Evolutionary conservation across 2,329 filamentous ascomycete species (phyloP).

Genomic region (Microsporum ferrugineum): DNA sequence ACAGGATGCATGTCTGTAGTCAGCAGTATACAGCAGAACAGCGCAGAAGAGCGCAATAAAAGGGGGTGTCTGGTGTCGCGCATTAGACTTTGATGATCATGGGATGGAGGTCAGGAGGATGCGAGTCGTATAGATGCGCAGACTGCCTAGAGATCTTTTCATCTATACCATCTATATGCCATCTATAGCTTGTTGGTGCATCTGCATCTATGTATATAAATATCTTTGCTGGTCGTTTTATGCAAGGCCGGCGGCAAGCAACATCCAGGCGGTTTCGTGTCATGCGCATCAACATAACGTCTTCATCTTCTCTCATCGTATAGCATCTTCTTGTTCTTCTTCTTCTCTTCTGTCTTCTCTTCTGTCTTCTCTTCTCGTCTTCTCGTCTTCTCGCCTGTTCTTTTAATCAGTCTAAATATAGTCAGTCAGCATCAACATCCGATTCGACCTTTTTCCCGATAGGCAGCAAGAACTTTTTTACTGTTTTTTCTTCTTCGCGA

Average conservation of each 20-base stretch:
- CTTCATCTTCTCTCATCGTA: not conserved
- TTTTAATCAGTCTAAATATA: not conserved
- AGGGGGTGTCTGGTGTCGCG: not conserved
- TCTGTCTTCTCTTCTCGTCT: not conserved
- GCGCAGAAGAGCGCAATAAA: not conserved
- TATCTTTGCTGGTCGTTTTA: no score
- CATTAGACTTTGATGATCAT: slow-evolving; percentile 3
- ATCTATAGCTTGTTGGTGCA: not conserved
- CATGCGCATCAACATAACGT: not conserved
- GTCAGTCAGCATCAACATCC: not conserved
- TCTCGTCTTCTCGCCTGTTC: not conserved
- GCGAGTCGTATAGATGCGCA: not conserved
- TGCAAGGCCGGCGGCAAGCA: not conserved
- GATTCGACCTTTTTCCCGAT: not conserved
- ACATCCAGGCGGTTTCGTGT: not conserved
- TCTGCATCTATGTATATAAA: not conserved
- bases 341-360: not conserved
- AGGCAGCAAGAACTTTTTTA: not conserved
- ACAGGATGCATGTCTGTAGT: not conserved
- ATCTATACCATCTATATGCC: not conserved
- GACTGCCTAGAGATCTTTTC: not conserved
- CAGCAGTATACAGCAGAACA: not conserved
- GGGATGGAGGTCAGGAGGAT: slow-evolving; percentile 1
- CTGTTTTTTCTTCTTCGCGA: not conserved
- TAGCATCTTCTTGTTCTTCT: not conserved